Conservation (phyloP, 2,329 filamentous ascomycete genomes). For the Fusarium begoniae region DNA sequence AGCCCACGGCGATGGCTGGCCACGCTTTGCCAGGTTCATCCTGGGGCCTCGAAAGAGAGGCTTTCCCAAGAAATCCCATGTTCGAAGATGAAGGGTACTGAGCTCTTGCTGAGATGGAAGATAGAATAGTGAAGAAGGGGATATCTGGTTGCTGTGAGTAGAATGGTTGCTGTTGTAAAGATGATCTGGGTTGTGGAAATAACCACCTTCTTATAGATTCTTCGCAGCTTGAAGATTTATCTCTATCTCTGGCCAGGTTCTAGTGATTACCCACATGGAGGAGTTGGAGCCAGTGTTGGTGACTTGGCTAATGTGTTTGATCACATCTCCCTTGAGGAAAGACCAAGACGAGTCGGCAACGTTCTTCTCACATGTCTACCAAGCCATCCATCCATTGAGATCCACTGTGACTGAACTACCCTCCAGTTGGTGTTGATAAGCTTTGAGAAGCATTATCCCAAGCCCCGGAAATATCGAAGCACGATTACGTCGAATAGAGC, state of each 20-base stretch:
- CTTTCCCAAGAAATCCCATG: not conserved
- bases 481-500: fast-evolving
- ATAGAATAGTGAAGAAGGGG: not conserved
- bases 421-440: not conserved
- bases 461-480: not conserved
- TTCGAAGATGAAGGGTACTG: not conserved
- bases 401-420: not conserved
- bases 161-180: not conserved
- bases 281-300: not conserved
- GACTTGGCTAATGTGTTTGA: not conserved
- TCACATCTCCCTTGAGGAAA: not conserved
- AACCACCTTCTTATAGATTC: not conserved
- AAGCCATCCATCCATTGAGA: not conserved
- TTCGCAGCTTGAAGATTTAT: fast-evolving
- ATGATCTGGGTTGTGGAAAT: not conserved
- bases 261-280: no score
- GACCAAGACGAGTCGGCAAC: not conserved
- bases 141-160: no score
- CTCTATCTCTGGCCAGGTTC: no score
- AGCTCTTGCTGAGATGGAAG: not conserved
- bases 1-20: conserved; percentile 67
- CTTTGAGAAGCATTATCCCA: not conserved
- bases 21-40: conserved; percentile 65
- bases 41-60: not conserved
- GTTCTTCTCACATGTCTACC: not conserved